Conservation (phyloP, 129 eudicot genomes). For the Apium graveolens region DNA sequence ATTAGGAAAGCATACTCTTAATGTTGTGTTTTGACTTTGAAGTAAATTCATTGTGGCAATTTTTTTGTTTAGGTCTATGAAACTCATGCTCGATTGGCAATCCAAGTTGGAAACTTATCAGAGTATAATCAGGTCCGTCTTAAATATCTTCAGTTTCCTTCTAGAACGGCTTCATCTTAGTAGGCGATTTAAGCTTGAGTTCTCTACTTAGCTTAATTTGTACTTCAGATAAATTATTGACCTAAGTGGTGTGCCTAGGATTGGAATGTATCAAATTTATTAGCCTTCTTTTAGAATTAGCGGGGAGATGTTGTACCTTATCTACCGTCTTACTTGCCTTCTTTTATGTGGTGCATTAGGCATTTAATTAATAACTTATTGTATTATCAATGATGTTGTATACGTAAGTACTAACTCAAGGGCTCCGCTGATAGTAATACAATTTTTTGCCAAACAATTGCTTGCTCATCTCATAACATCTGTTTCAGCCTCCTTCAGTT, state of each 20-base stretch:
- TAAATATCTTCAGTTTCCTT: neutral
- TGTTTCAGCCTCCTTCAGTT: neutral
- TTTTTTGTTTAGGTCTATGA: slow-evolving; percentile 64
- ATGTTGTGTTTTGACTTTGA: neutral
- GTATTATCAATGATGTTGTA: neutral
- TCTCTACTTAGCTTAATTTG: neutral
- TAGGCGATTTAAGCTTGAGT: neutral
- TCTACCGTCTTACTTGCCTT: neutral
- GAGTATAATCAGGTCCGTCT: slow-evolving; percentile 86
- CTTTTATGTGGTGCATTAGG: neutral
- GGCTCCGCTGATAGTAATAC: neutral
- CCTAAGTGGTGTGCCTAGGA: neutral
- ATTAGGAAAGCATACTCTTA: neutral
- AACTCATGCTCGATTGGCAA: slow-evolving; percentile 90
- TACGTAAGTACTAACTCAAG: neutral
- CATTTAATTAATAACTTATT: neutral
- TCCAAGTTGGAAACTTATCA: slow-evolving; percentile 82
- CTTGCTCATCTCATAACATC: neutral
- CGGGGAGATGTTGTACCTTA: neutral
- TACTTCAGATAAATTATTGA: neutral
- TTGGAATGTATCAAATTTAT: too few relatives aligned
- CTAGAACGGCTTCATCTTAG: neutral
- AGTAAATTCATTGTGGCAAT: neutral
- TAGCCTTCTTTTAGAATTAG: neutral
- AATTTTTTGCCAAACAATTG: neutral